Evolutionary conservation across 1,284 basidiomycete genomes (phyloP).

Genomic region (Irpex lacteus): DNA sequence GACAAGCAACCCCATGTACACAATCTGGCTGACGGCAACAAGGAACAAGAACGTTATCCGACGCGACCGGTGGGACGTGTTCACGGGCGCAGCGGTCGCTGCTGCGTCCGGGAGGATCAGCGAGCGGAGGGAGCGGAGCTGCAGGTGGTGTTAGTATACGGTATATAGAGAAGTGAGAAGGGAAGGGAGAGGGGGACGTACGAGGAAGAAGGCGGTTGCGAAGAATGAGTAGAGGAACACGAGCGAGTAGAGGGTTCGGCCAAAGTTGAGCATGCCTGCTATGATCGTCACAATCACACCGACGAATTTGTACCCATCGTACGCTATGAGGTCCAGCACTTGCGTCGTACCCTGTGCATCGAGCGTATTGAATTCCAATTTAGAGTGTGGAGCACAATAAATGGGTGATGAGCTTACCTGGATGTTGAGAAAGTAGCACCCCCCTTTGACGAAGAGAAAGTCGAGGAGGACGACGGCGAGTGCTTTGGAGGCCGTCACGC

Average conservation of each 20-base stretch:
- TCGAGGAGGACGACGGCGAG: slow-evolving; percentile 81
- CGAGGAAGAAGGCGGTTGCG: slow-evolving; percentile 94
- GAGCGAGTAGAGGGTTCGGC: slow-evolving; percentile 63
- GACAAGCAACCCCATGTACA: slow-evolving; percentile 80
- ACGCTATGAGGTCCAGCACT: slow-evolving; percentile 73
- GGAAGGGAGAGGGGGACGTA: slow-evolving; percentile 38
- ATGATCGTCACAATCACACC: slow-evolving; percentile 77
- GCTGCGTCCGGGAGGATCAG: slow-evolving; percentile 76
- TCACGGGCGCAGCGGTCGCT: slow-evolving; percentile 60
- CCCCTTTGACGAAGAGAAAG: slow-evolving; percentile 85
- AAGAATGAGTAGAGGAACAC: slow-evolving; percentile 82
- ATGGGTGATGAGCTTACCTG: slow-evolving; percentile 18
- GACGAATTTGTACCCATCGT: slow-evolving; percentile 97
- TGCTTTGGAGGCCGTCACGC: slow-evolving; percentile 82
- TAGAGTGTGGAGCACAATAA: not conserved
- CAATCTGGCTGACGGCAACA: slow-evolving; percentile 73
- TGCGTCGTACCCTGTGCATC: slow-evolving; percentile 44
- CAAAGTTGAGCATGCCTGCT: slow-evolving; percentile 57
- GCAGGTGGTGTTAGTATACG: slow-evolving; percentile 4
- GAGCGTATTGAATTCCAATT: too few relatives aligned
- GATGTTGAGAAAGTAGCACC: slow-evolving; percentile 73
- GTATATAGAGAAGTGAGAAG: not conserved
- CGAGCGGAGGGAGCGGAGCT: slow-evolving; percentile 91
- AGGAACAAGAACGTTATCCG: slow-evolving; percentile 87
- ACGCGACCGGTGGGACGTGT: slow-evolving; percentile 76